Evolutionary conservation across 768 basidiomycete genomes (phyloP).

Genomic region (Hericium coralloides): DNA sequence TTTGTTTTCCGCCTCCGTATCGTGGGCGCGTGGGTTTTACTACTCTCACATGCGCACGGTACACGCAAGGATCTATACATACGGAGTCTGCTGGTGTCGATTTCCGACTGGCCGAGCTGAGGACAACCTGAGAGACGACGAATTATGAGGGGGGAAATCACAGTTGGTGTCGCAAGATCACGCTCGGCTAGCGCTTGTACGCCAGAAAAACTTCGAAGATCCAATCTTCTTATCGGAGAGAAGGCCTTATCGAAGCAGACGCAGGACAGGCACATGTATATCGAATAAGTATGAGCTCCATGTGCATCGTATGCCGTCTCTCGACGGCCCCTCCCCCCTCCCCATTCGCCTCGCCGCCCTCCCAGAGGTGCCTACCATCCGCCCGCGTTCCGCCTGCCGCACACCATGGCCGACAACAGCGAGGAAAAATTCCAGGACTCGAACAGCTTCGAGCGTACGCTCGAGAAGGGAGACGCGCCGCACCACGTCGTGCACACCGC

Average conservation of each 20-base stretch:
- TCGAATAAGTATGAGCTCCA: neutral
- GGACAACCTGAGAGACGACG: too few relatives aligned
- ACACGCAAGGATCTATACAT: too few relatives aligned
- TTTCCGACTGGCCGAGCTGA: too few relatives aligned
- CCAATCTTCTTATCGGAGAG: neutral
- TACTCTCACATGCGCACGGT: too few relatives aligned
- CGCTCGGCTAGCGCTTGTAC: too few relatives aligned
- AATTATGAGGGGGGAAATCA: too few relatives aligned
- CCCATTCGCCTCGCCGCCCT: neutral
- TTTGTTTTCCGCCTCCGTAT: too few relatives aligned
- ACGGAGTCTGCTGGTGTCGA: too few relatives aligned
- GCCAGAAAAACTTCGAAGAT: neutral
- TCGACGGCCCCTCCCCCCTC: neutral
- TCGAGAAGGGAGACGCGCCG: conserved; percentile 20
- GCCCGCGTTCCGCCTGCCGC: neutral
- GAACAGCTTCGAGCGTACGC: neutral
- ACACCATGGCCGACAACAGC: neutral
- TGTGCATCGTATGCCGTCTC: neutral
- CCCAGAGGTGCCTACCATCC: neutral
- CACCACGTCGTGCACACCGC: conserved; percentile 15
- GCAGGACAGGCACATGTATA: neutral
- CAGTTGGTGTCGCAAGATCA: too few relatives aligned
- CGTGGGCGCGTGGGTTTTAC: too few relatives aligned
- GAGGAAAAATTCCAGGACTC: neutral
- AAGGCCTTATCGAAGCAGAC: neutral